phyloP scores from a whole-genome alignment of 441 rosid species.

The Mallotus japonicus region DNA sequence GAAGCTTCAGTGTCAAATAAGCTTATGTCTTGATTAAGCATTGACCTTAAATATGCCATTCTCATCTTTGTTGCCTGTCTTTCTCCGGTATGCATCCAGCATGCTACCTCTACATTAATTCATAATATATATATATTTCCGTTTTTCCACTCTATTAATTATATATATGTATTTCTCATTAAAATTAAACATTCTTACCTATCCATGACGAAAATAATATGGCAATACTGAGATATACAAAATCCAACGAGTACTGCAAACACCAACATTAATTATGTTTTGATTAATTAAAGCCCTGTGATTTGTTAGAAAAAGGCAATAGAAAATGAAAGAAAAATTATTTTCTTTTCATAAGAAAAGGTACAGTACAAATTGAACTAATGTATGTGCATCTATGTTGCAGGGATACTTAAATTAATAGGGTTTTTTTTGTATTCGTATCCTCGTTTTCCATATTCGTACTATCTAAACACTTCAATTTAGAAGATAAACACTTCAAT shows the following conservation, averaged over 20 bases:
- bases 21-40: slow-evolving; percentile 87
- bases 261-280: background rate
- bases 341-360: no score
- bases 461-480: no score
- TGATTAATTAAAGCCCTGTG: no score
- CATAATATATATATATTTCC: background rate
- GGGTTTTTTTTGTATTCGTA: no score
- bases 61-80: slow-evolving; percentile 92
- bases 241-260: slow-evolving; percentile 92
- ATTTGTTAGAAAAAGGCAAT: no score
- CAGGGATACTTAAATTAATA: no score
- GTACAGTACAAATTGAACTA: no score
- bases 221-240: slow-evolving; percentile 81
- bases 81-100: slow-evolving; percentile 97
- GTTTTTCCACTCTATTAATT: background rate
- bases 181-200: slow-evolving; percentile 37
- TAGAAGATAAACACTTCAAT: no score
- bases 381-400: no score
- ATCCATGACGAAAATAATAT: slow-evolving; percentile 91
- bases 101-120: slow-evolving; percentile 82
- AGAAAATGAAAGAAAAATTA: no score
- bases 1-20: slow-evolving; percentile 88
- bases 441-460: no score
- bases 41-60: slow-evolving; percentile 75
- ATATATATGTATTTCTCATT: no score